phyloP scores from a whole-genome alignment of 139 green algal genomes.

The Chlorella sp. region DNA sequence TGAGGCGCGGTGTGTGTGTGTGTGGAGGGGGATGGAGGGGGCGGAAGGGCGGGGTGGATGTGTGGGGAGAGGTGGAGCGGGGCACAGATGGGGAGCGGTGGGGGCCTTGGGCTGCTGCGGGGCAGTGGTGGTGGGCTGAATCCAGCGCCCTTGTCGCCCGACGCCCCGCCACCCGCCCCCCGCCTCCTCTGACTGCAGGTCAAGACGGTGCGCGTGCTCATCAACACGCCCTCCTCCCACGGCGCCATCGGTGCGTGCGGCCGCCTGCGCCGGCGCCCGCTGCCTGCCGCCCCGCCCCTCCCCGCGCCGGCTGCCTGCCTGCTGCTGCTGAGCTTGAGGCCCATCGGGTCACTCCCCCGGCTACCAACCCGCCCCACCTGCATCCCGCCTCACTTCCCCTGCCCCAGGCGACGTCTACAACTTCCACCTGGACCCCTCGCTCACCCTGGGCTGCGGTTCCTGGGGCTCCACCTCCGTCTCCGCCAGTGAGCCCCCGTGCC shows the following conservation, averaged over 20 bases:
- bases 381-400: background rate
- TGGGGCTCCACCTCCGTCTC: constrained; percentile 68
- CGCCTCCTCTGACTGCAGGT: constrained; percentile 25
- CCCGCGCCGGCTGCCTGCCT: too few species aligned
- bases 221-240: constrained; percentile 67
- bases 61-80: too few species aligned
- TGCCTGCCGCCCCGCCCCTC: constrained; percentile 33
- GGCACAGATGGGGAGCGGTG: too few species aligned
- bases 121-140: too few species aligned
- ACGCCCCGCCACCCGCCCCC: too few species aligned
- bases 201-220: constrained; percentile 68
- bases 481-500: constrained; percentile 15
- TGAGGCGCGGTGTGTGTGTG: too few species aligned
- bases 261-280: background rate
- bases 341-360: too few species aligned
- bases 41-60: too few species aligned
- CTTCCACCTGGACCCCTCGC: constrained; percentile 74
- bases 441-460: constrained; percentile 71
- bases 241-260: constrained; percentile 27
- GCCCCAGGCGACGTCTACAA: constrained; percentile 60
- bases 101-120: too few species aligned
- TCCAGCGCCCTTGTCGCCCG: too few species aligned
- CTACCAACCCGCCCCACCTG: background rate
- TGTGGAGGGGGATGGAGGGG: too few species aligned
- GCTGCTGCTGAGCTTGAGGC: too few species aligned